These are phyloP conservation scores for Phytophthora litchii DNA, from an alignment of 352 stramenopile genomes.

Conservation along the genomic window DNA sequence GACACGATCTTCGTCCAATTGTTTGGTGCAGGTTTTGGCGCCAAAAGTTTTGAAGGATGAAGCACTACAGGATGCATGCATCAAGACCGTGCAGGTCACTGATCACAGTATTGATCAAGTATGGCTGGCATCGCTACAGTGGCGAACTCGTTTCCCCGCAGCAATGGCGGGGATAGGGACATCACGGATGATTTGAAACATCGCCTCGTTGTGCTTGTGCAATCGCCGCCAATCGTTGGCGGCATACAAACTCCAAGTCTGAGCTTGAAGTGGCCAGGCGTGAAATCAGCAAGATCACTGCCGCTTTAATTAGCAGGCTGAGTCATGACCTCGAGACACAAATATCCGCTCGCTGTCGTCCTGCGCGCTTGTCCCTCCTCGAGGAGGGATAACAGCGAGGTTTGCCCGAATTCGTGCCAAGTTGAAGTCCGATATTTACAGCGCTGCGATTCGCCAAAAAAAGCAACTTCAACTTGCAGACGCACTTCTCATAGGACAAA, in stretches of 20 bases:
- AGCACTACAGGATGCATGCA: not conserved
- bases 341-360: not conserved
- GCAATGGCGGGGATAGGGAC: constrained; percentile 2
- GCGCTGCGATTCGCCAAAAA: constrained; percentile 37
- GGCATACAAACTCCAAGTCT: constrained; percentile 30
- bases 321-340: not conserved
- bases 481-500: constrained; percentile 34
- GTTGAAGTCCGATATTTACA: constrained; percentile 29
- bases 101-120: not conserved
- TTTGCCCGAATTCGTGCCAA: constrained; percentile 18
- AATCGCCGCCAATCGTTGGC: constrained; percentile 21
- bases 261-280: constrained; percentile 24
- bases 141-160: not conserved
- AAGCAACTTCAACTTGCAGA: constrained; percentile 30
- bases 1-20: constrained; percentile 24
- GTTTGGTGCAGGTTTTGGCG: constrained; percentile 14
- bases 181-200: constrained; percentile 24
- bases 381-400: too few species aligned
- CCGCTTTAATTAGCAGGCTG: constrained; percentile 10
- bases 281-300: not conserved
- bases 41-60: constrained; percentile 8
- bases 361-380: constrained; percentile 8
- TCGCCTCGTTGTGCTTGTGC: constrained; percentile 28
- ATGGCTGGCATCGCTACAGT: not conserved
- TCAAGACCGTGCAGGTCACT: not conserved